Percentiles rank a stretch among this genome's conserved stretches.
These are phyloP conservation scores for Withania somnifera DNA, from an alignment of 305 asterid species.

Conservation along the genomic window DNA sequence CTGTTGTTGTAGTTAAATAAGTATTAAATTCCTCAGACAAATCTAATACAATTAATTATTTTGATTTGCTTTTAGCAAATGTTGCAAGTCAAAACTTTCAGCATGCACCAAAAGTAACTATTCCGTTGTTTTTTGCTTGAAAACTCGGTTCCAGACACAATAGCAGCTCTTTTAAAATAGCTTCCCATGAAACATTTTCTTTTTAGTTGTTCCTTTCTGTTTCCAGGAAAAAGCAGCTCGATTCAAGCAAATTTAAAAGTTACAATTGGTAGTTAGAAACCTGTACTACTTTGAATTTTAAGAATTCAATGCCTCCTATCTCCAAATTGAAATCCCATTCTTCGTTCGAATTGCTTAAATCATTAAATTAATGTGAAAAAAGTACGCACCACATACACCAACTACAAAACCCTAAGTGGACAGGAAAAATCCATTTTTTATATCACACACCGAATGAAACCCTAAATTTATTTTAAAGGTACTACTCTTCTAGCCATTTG, in stretches of 20 bases:
- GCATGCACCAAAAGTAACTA: not conserved
- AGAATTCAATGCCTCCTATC: not conserved
- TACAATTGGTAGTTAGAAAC: not conserved
- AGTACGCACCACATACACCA: not conserved
- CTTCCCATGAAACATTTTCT: not conserved
- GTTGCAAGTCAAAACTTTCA: not conserved
- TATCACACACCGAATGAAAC: not conserved
- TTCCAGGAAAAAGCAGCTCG: not conserved
- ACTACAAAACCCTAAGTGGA: not conserved
- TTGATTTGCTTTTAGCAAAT: not conserved
- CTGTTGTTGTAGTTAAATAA: not conserved
- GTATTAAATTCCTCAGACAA: not conserved
- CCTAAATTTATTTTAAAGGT: not conserved
- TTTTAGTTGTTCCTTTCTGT: not conserved
- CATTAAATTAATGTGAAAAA: not conserved
- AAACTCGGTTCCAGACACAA: not conserved
- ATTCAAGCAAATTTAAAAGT: not conserved
- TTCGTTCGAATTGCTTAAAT: not conserved
- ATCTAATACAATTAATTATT: not conserved
- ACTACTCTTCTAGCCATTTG: not conserved
- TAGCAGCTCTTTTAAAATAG: not conserved
- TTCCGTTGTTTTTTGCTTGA: not conserved
- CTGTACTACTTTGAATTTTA: not conserved
- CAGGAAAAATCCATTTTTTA: not conserved
- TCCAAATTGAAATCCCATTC: not conserved